Conservation (phyloP, 768 basidiomycete genomes). For the Pleurotus ostreatus region DNA sequence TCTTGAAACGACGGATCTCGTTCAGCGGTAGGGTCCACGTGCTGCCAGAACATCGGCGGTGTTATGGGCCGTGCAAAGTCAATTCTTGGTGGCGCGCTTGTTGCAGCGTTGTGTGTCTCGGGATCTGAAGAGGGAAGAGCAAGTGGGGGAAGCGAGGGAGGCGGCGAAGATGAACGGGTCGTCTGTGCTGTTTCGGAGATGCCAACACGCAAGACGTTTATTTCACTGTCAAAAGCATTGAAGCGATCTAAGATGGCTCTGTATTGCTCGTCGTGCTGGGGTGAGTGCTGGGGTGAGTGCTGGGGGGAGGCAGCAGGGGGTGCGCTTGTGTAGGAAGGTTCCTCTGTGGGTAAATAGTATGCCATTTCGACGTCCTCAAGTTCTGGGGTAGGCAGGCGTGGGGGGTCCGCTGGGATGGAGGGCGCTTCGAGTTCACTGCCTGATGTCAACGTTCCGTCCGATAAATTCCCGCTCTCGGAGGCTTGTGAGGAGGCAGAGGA, state of each 20-base stretch:
- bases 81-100: not conserved
- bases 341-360: constrained; percentile 29
- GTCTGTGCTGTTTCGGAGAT: constrained; percentile 23
- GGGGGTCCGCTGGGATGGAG: constrained; percentile 20
- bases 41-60: not conserved
- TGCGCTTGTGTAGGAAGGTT: constrained; percentile 9
- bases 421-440: constrained; percentile 1
- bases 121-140: constrained; percentile 1
- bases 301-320: not conserved
- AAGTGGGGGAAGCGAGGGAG: constrained; percentile 33
- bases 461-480: constrained; percentile 22
- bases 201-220: constrained; percentile 38
- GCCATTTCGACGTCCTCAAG: constrained; percentile 52
- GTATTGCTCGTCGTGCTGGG: constrained; percentile 30
- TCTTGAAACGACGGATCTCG: constrained; percentile 22
- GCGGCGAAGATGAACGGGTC: constrained; percentile 22
- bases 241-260: constrained; percentile 47
- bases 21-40: not conserved
- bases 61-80: not conserved
- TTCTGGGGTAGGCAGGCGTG: constrained; percentile 39
- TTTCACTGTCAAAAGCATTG: constrained; percentile 50
- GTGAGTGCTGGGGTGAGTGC: not conserved
- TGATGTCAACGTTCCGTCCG: constrained; percentile 10
- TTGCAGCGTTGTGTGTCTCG: not conserved
- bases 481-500: constrained; percentile 27